Conservation (phyloP, 2,329 filamentous ascomycete genomes). For the Annulohypoxylon truncatum region DNA sequence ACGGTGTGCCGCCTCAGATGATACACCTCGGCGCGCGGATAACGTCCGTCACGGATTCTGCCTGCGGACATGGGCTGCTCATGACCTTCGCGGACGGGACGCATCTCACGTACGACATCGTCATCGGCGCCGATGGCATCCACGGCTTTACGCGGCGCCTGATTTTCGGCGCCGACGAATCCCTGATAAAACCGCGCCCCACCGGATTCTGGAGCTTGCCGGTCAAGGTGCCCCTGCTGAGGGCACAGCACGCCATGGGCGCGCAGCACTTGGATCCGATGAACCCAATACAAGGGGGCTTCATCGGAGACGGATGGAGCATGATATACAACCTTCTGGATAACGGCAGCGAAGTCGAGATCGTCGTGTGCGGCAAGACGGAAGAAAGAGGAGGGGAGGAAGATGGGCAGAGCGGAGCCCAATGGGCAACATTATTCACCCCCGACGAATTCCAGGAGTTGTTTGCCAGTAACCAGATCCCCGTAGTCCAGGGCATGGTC, state of each 20-base stretch:
- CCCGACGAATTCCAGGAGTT: slow-evolving; percentile 48
- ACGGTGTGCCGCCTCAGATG: slow-evolving; percentile 43
- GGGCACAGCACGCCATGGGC: slow-evolving; percentile 46
- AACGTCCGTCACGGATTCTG: slow-evolving; percentile 39
- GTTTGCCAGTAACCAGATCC: slow-evolving; percentile 41
- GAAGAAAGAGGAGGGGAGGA: slow-evolving; percentile 21
- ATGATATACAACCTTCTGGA: slow-evolving; percentile 45
- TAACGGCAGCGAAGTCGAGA: slow-evolving; percentile 46
- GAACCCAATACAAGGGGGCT: slow-evolving; percentile 43
- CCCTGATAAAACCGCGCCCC: slow-evolving; percentile 34
- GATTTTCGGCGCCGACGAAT: slow-evolving; percentile 43
- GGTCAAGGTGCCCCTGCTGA: slow-evolving; percentile 43
- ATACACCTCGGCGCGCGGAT: slow-evolving; percentile 46
- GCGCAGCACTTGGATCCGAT: slow-evolving; percentile 42
- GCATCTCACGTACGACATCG: slow-evolving; percentile 47
- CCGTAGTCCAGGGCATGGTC: slow-evolving; percentile 46
- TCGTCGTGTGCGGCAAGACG: slow-evolving; percentile 39
- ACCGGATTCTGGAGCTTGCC: slow-evolving; percentile 48
- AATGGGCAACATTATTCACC: slow-evolving; percentile 48
- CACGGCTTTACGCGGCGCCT: slow-evolving; percentile 43
- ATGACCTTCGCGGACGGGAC: slow-evolving; percentile 46
- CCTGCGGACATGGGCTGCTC: slow-evolving; percentile 33
- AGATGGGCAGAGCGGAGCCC: neutral
- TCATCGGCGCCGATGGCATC: slow-evolving; percentile 47
- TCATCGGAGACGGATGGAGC: slow-evolving; percentile 46